Evolutionary conservation across 2,329 filamentous ascomycete genomes (phyloP), one percentile per base, ranked within the genome.

Genomic region (Pestalotiopsis sp.): DNA sequence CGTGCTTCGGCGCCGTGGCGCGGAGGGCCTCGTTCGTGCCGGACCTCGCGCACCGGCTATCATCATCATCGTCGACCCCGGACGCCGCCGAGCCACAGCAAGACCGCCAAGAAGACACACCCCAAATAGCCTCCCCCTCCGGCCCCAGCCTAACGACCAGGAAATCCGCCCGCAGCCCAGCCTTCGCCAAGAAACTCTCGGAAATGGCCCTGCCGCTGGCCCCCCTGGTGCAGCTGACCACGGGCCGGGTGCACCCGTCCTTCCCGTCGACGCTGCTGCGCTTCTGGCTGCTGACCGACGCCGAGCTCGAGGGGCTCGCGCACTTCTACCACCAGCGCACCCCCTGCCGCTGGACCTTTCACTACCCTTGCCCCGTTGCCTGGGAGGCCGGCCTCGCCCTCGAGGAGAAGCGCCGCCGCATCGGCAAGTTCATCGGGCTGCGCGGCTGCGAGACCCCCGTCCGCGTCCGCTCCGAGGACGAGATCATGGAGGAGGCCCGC

Each of bases 401-500:
- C 31, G 87, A 90, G 78, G 86, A 94, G 76, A 94, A 94, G 84
- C 85, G 92, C 70, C 83, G 91, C 70, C 90, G 90, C 80, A 88
- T 94, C 76, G 92, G 92, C 60, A 84, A 87, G 72, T 94, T 94
- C 72, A 93, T 94, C 76, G 92, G 92, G 13, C 81, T 94, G 68
- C 81, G 88, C 64, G 91, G 90, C 2, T 87, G 87, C 74, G 86
- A 89, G 71, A 86, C 84, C 39, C 87, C 86, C 23, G 72, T 77
- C 3, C 65, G 66, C 4, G 45, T 80, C 70, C 81, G 79, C 76
- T 80, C 79, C 9, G 83, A 87, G 72, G 83, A 87, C 45, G 83
- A 87, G 71, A 82, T 87, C 67, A 72, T 80, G 60, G 81, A 81
- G 65, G 81, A 83, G 66, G 84, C 82, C 9, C 75, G 82, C 52